Conservation (phyloP, 2,329 filamentous ascomycete species). For the Phyllosticta ampelicida region DNA sequence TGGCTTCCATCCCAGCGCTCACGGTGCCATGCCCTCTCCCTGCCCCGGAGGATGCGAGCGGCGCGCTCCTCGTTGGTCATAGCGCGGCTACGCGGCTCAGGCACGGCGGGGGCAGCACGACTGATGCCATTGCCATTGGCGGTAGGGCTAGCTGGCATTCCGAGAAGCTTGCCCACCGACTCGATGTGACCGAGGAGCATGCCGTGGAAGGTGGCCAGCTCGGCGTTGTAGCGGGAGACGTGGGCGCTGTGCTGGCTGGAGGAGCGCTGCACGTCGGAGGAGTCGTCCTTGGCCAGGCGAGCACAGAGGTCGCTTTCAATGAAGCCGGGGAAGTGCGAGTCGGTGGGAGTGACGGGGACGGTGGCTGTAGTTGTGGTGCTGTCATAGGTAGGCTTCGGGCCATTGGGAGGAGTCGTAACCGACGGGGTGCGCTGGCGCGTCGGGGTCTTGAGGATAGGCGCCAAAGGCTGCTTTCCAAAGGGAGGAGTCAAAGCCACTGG, state of each 20-base stretch:
- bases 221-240: constrained; percentile 15
- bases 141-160: background rate
- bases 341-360: background rate
- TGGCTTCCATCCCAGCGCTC: constrained; percentile 8
- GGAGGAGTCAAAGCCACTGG: background rate
- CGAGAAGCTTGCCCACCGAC: constrained; percentile 12
- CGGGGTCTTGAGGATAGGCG: background rate
- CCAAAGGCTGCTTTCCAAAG: background rate
- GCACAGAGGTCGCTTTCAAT: background rate
- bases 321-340: constrained; percentile 3
- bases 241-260: constrained; percentile 2
- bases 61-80: constrained; percentile 4
- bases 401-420: background rate
- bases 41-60: background rate
- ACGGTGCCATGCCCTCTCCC: constrained; percentile 6
- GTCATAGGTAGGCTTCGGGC: background rate
- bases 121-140: too few species aligned
- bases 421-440: background rate
- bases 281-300: background rate
- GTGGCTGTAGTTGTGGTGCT: background rate
- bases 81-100: background rate
- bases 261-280: constrained; percentile 8
- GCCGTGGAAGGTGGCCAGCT: constrained; percentile 18
- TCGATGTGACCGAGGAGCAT: constrained; percentile 22
- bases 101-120: background rate